phyloP scores from a whole-genome alignment of 1,139 yeast genomes.

The Kodamaea fungicola region DNA sequence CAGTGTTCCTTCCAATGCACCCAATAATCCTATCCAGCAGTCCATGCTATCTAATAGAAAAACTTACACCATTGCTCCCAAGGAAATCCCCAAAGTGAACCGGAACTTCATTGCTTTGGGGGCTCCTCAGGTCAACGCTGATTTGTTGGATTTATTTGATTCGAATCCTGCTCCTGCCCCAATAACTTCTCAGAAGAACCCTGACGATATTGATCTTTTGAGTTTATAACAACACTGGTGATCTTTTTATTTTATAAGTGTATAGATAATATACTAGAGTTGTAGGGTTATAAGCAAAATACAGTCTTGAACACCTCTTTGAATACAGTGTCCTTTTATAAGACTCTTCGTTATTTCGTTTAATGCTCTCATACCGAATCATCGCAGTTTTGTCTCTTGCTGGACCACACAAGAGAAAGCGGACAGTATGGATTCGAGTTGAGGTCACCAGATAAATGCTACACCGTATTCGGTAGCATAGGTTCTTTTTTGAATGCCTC shows the following conservation, averaged over 20 bases:
- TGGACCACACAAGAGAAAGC: constrained; percentile 27
- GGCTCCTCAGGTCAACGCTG: neutral
- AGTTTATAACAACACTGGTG: constrained; percentile 1
- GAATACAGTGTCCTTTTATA: too few relatives aligned
- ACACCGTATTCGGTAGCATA: constrained; percentile 42
- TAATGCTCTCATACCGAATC: constrained; percentile 16
- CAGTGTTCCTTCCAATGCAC: too few relatives aligned
- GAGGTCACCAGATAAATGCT: constrained; percentile 30
- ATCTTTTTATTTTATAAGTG: neutral
- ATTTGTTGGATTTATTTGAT: constrained; percentile 6
- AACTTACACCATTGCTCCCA: constrained; percentile 2
- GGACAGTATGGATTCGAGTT: constrained; percentile 41
- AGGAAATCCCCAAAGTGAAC: constrained; percentile 1
- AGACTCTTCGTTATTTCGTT: too few relatives aligned
- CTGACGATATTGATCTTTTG: constrained; percentile 2
- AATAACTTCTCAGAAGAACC: neutral
- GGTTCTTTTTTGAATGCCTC: constrained; percentile 24
- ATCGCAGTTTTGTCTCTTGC: constrained; percentile 25
- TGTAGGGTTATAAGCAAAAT: neutral
- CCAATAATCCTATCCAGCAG: too few relatives aligned
- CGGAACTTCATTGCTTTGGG: constrained; percentile 1
- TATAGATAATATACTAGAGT: neutral
- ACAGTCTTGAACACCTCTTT: too few relatives aligned
- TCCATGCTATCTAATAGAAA: neutral
- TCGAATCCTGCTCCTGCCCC: neutral